Evolutionary conservation across 768 basidiomycete genomes (phyloP), one percentile per base, ranked within the genome.

Genomic region (Suillus fuscotomentosus): DNA sequence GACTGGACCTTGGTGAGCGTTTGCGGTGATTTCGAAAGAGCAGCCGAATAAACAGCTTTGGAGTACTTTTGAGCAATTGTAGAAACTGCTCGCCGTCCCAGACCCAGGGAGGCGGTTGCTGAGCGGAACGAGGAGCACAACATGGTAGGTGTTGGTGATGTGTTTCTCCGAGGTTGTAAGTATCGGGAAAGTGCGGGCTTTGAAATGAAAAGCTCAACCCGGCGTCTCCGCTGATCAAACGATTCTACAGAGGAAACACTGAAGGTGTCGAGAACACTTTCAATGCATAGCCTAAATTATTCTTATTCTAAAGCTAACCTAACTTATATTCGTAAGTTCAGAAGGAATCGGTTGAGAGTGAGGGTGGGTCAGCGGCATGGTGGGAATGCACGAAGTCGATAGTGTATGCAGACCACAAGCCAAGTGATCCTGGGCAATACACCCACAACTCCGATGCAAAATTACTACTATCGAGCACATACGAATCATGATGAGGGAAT

Each of bases 21-120:
- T 74, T 88, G 86, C 31, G 93, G 88, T 3, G 94, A 95, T 80
- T 91, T 91, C 68, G 86, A 81, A 71, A 95, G 87, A 9, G 93
- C 90, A 42, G 93, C 93, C 47, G 86, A 84, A 73, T 90, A 95
- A 66, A 88, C 81, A 39, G 93, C 93, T 65, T 88, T 88, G 67
- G 93, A 92, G 73, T 95, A 95, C 79, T 94, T 95, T 72, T 84
- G 78, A 13, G 93, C 89, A 69, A 95, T 89, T 65, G 84, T 78
- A 42, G 90, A 92, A 60, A 88, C 92, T 15, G 89, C 86, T 60
- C 92, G 91, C 67, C 85, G 86, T 69, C 87, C 86, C 61, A 87
- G 73, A 65, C 82, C 84, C 27, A 79, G 78, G 59, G 77, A 71
- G 62, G 77, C 74, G 63, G 79, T 71, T 70, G 80, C 78, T 67